Base-by-base conservation (phyloP, 805 yeast species). In the Nakazawaea sp. region DNA sequence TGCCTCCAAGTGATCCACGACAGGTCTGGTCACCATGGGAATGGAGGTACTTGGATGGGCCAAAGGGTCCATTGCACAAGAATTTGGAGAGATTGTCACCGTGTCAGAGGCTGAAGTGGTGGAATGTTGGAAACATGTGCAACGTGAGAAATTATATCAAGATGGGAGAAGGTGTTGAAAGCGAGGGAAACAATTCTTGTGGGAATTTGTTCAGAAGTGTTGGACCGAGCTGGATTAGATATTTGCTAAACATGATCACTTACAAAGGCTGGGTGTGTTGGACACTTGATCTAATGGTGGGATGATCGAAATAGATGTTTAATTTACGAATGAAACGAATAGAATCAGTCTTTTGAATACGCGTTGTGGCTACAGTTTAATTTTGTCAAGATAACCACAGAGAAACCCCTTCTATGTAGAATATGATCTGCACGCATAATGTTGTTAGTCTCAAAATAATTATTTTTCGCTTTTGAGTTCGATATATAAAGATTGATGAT, bases 11-110 rank as follows among this genome's bases (percentile, higher is more conserved):
- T 0, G 97, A 92, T 55, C 75, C 81, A 7, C 68, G 97, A 43
- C 97, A 92, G 55, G 71, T 65, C 42, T 83, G 89, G 78, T 83
- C 88, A 44, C 80, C 92, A 2, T 87, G 85, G 53, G 95, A 92
- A 47, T 84, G 89, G 84, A 75, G 77, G 46, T 86, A 83, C 55
- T 88, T 92, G 35, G 89, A 84, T 50, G 98, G 98, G 0, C 98
- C 98, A 2, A 63, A 72, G 1, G 98, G 98, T 0, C 98, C 98
- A 1, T 56, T 92, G 36, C 65, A 69, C 38, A 90, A 90, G 58
- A 81, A 87, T 51, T 64, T 92, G 38, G 56, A 68, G 33, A 67
- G 98, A 30, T 56, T 62, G 1, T 70, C 75, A 12, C 78, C 92
- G 1, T 90, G 98, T 54, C 94, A 88, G 53, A 62, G 89, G 25